Evolutionary conservation across 139 green algal genomes (phyloP), one percentile per base, ranked within the genome.

Genomic region (Picocystis salinarum): DNA sequence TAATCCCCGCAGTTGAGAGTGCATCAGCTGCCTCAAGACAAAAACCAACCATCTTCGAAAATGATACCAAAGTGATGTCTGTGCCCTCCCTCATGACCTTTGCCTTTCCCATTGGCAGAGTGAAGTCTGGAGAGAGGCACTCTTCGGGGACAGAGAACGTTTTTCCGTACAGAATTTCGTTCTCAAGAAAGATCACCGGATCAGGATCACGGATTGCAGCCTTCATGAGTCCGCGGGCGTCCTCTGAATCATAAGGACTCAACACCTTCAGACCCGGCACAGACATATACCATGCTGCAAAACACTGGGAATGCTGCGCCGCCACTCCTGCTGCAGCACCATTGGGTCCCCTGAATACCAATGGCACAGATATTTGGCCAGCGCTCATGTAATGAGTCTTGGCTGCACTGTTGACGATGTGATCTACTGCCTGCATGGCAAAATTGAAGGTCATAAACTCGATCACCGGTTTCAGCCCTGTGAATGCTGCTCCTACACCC

Each of bases 371-470:
- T 46, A 99, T 89, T 46, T 85, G 57, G 3, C 89, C 89, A 4
- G 82, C 83, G 28, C 80, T 94, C 89, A 99, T 99, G 73, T 96
- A 99, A 37, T 90, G 51, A 5, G 81, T 91, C 73, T 99, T 99
- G 22, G 85, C 89, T 3, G 89, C 84, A 12, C 71, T 89, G 72
- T 99, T 99, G 52, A 99, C 71, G 46, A 99, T 91, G 40, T 98
- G 88, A 53, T 97, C 88, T 24, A 96, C 90, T 34, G 87, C 85
- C 45, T 76, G 87, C 79, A 96, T 85, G 18, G 89, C 71, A 55
- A 99, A 99, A 67, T 99, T 99, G 54, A 85, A 98, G 9, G 89
- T 99, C 89, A 99, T 99, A 64, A 99, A 99, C 67, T 99, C 89
- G 24, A 89, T 74, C 12, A 99, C 65, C 17, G 89, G 89, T 28